Percentiles rank a stretch among this genome's conserved stretches.
Evolutionary conservation across 2,329 filamentous ascomycete genomes (phyloP).

Genomic region (Claviceps africana): DNA sequence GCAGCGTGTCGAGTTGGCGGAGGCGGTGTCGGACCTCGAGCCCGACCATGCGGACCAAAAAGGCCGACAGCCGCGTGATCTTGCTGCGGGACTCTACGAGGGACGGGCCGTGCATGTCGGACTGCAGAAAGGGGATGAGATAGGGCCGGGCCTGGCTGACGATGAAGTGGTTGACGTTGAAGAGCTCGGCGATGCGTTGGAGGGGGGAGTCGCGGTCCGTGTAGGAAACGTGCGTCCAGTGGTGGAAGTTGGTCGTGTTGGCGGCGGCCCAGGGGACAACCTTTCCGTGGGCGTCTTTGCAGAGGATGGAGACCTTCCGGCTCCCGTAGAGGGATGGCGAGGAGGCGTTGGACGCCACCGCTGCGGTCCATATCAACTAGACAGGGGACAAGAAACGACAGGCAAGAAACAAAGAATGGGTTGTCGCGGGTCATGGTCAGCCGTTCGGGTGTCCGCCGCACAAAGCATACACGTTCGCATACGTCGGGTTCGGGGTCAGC

Average conservation of each 20-base stretch:
- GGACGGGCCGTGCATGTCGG: slow-evolving; percentile 64
- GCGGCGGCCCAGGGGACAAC: slow-evolving; percentile 61
- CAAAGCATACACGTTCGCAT: too few relatives aligned
- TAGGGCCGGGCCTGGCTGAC: slow-evolving; percentile 86
- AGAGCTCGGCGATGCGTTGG: slow-evolving; percentile 62
- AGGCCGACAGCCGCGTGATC: slow-evolving; percentile 42
- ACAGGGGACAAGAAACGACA: background rate
- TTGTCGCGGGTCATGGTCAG: background rate
- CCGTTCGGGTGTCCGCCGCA: background rate
- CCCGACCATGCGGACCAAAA: slow-evolving; percentile 53
- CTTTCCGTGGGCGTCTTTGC: slow-evolving; percentile 60
- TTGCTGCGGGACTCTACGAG: slow-evolving; percentile 43
- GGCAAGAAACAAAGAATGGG: too few relatives aligned
- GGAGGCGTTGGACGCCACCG: slow-evolving; percentile 59
- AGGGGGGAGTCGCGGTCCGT: slow-evolving; percentile 52
- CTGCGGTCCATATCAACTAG: slow-evolving; percentile 67
- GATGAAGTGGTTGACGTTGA: slow-evolving; percentile 93
- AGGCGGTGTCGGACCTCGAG: slow-evolving; percentile 70
- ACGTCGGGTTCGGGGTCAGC: too few relatives aligned
- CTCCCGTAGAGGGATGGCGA: slow-evolving; percentile 51
- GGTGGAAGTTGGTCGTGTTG: slow-evolving; percentile 47
- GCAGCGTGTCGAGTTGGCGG: slow-evolving; percentile 65
- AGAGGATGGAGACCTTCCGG: slow-evolving; percentile 52
- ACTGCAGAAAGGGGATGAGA: slow-evolving; percentile 70
- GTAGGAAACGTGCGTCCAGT: slow-evolving; percentile 53